These are phyloP conservation scores for Claviceps purpurea DNA, from an alignment of 2,329 filamentous ascomycete genomes.

Conservation along the genomic window DNA sequence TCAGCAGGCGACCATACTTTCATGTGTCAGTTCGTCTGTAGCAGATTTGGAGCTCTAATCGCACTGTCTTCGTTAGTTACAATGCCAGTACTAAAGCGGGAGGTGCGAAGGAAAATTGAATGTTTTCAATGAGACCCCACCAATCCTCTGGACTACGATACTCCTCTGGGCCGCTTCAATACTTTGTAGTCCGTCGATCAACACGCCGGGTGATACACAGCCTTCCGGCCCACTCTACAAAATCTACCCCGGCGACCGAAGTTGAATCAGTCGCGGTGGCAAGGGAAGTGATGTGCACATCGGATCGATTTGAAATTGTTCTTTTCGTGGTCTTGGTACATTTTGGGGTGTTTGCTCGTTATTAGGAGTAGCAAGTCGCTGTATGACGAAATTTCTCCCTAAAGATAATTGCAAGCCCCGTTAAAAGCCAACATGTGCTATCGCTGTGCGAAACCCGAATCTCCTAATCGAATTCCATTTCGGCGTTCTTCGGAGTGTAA, in stretches of 20 bases:
- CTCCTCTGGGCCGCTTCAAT: slow-evolving; percentile 14
- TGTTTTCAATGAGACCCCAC: slow-evolving; percentile 4
- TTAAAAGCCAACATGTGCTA: no score
- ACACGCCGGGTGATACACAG: not conserved
- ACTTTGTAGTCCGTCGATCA: not conserved
- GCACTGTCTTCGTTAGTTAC: slow-evolving; percentile 7
- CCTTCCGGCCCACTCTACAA: not conserved
- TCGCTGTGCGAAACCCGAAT: not conserved
- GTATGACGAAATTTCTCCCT: not conserved
- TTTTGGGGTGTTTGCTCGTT: not conserved
- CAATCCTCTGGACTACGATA: slow-evolving; percentile 24
- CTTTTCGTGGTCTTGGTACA: not conserved
- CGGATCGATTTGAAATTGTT: not conserved
- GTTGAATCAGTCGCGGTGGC: not conserved
- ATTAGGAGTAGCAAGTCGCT: not conserved
- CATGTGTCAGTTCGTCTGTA: slow-evolving; percentile 13
- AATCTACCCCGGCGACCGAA: not conserved
- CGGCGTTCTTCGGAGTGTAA: not conserved
- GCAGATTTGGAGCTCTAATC: slow-evolving; percentile 15
- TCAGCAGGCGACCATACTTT: slow-evolving; percentile 4
- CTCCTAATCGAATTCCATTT: not conserved
- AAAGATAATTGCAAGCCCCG: not conserved
- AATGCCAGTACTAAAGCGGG: not conserved
- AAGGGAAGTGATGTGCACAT: not conserved
- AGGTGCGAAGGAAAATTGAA: not conserved